Evolutionary conservation across 495 filamentous ascomycete genomes (phyloP).

Genomic region (Jackrogersella minutella): DNA sequence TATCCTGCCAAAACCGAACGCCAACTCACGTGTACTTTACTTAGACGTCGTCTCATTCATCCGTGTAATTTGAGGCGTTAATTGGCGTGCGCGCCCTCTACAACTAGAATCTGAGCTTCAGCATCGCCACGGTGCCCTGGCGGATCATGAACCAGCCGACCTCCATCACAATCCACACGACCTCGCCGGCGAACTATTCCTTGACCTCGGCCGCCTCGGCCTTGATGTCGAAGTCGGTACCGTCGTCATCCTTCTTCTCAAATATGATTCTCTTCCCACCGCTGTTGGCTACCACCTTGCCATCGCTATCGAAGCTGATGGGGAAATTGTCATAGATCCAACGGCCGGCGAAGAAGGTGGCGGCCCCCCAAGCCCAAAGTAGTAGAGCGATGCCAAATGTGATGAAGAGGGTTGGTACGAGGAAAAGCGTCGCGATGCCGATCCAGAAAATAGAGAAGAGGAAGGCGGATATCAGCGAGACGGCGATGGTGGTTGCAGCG

Average conservation of each 20-base stretch:
- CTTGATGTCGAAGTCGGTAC: slow-evolving; percentile 27
- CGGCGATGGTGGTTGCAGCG: slow-evolving; percentile 60
- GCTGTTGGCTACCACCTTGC: slow-evolving; percentile 16
- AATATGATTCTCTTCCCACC: slow-evolving; percentile 37
- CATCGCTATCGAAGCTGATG: slow-evolving; percentile 24
- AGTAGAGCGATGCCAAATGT: slow-evolving; percentile 63
- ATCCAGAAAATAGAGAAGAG: slow-evolving; percentile 69
- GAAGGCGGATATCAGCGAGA: slow-evolving; percentile 63
- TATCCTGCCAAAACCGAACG: slow-evolving; percentile 26
- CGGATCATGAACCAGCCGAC: slow-evolving; percentile 40
- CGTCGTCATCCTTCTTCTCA: slow-evolving; percentile 13
- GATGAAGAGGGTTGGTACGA: slow-evolving; percentile 69
- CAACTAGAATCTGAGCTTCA: slow-evolving; percentile 21
- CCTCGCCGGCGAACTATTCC: slow-evolving; percentile 43
- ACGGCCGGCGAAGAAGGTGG: slow-evolving; percentile 62
- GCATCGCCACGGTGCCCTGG: slow-evolving; percentile 17
- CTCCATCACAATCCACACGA: slow-evolving; percentile 36
- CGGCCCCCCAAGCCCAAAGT: slow-evolving; percentile 70
- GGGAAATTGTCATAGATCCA: slow-evolving; percentile 53
- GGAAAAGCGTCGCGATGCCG: slow-evolving; percentile 67
- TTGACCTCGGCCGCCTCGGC: slow-evolving; percentile 35
- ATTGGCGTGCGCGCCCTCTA: slow-evolving; percentile 8
- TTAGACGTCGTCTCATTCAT: not conserved
- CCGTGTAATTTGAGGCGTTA: not conserved
- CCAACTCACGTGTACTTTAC: not conserved